A percentile compares a stretch with the other conserved stretches of the same genome.
Conservation (phyloP, 164 flowering plant genomes). For the Pachysandra terminalis region DNA sequence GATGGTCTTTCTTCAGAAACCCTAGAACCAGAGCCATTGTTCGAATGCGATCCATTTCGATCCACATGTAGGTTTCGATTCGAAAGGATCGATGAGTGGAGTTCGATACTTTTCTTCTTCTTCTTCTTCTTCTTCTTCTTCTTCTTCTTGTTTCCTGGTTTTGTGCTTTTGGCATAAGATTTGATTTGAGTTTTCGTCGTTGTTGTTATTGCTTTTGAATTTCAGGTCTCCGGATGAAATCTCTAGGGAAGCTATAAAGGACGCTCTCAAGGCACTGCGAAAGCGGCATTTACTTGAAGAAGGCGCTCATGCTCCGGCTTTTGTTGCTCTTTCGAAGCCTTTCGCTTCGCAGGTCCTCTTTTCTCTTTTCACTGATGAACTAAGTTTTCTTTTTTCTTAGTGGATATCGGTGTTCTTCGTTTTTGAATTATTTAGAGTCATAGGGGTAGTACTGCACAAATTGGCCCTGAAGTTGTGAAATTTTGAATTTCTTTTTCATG, state of each 20-base stretch:
- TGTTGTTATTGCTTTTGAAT: constrained; percentile 5
- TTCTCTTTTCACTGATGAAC: background rate
- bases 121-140: background rate
- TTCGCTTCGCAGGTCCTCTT: constrained; percentile 51
- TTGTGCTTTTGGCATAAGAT: no score
- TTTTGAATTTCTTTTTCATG: no score
- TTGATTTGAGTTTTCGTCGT: background rate
- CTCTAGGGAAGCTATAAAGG: constrained; percentile 59
- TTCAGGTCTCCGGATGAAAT: constrained; percentile 57
- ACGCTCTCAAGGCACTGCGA: constrained; percentile 75
- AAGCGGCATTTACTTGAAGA: constrained; percentile 85
- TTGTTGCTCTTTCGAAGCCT: constrained; percentile 62
- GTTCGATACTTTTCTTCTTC: no score
- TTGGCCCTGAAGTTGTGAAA: no score
- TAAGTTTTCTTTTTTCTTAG: background rate
- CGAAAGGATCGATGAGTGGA: background rate
- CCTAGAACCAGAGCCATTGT: background rate
- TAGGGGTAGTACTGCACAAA: no score
- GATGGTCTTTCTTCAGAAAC: background rate
- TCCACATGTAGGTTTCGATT: background rate
- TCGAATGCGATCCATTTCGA: background rate
- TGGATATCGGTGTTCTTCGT: no score
- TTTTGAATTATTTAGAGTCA: no score
- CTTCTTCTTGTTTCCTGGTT: background rate
- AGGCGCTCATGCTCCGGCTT: constrained; percentile 88